phyloP scores from a whole-genome alignment of 2,329 filamentous ascomycete genomes.

The Claviceps citrina region DNA sequence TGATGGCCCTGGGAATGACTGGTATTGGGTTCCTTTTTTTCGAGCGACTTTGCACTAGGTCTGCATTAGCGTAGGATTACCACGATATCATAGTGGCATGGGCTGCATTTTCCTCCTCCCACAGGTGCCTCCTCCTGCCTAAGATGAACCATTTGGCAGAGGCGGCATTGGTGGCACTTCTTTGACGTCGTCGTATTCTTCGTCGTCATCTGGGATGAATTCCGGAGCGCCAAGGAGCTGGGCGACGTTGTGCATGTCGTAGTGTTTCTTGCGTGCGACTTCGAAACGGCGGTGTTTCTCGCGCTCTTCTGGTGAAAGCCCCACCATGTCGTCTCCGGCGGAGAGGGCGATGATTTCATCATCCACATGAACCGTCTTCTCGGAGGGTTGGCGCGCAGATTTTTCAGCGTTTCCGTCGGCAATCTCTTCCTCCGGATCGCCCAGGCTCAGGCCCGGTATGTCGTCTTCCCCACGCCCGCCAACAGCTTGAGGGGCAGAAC shows the following conservation, averaged over 20 bases:
- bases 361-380: conserved; percentile 71
- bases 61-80: background rate
- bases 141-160: conserved; percentile 26
- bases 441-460: conserved; percentile 81
- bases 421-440: conserved; percentile 71
- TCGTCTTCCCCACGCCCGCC: conserved; percentile 45
- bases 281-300: conserved; percentile 92
- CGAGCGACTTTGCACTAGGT: no score
- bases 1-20: no score
- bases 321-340: conserved; percentile 38
- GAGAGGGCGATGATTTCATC: conserved; percentile 42
- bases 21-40: background rate
- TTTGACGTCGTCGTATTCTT: conserved; percentile 14
- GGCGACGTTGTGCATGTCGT: conserved; percentile 96
- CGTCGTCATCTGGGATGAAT: conserved; percentile 46
- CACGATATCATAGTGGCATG: background rate
- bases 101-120: background rate
- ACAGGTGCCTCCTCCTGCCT: conserved; percentile 3
- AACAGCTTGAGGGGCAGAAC: conserved; percentile 16
- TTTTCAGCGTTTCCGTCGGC: conserved; percentile 28
- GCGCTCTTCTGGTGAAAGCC: conserved; percentile 53
- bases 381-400: conserved; percentile 22
- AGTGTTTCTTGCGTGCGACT: conserved; percentile 84
- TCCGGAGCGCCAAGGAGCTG: conserved; percentile 67
- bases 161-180: conserved; percentile 27